Conservation (phyloP, 495 filamentous ascomycete species). For the Aspergillus haitiensis region DNA sequence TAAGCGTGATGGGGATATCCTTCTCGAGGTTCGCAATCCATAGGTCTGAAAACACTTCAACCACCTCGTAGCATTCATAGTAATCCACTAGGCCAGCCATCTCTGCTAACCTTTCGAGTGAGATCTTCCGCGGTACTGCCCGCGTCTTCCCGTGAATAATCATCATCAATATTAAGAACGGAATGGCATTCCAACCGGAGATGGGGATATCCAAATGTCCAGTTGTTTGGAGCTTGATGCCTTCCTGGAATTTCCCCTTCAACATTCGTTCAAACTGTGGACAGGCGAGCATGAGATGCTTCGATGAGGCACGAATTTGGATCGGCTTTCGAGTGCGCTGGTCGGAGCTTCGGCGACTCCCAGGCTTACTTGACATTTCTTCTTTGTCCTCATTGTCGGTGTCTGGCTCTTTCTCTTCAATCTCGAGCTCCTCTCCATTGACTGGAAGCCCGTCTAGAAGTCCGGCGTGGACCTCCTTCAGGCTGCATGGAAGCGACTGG, state of each 20-base stretch:
- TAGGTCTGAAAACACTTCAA: constrained; percentile 7
- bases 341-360: background rate
- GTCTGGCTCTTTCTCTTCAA: background rate
- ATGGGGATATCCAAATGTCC: constrained; percentile 2
- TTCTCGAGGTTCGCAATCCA: constrained; percentile 1
- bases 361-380: background rate
- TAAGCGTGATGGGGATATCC: background rate
- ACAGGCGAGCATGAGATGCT: constrained; percentile 7
- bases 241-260: background rate
- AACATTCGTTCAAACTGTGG: constrained; percentile 9
- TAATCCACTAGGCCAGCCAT: constrained; percentile 10
- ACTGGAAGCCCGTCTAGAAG: background rate
- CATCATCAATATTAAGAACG: constrained; percentile 7
- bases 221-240: background rate
- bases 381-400: background rate
- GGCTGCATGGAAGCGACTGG: background rate
- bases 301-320: constrained; percentile 8
- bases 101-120: background rate
- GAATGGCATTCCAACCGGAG: background rate
- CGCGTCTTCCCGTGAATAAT: constrained; percentile 7
- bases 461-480: background rate
- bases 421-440: background rate
- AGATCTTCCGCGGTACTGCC: background rate
- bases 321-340: background rate
- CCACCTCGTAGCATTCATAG: constrained; percentile 15